These are phyloP conservation scores for Saccharata proteae DNA, from an alignment of 2,329 filamentous ascomycete species.

Conservation along the genomic window DNA sequence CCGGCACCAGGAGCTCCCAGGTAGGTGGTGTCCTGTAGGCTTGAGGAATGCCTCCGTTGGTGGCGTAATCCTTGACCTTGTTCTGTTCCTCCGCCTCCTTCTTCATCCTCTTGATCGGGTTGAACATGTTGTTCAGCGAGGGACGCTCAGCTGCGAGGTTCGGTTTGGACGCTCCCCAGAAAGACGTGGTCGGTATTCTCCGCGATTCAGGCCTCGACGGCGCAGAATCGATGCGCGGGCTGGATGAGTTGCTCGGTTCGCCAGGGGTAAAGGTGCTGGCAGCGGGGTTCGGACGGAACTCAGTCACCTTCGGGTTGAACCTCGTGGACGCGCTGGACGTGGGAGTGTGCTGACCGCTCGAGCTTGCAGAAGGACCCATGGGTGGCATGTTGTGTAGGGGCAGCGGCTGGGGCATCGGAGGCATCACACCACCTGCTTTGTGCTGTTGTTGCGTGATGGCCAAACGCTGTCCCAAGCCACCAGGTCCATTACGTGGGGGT, in stretches of 20 bases:
- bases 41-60: conserved; percentile 72
- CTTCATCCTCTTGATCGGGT: conserved; percentile 57
- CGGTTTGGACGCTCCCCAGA: conserved; percentile 61
- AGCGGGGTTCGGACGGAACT: conserved; percentile 77
- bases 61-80: conserved; percentile 50
- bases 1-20: conserved; percentile 53
- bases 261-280: conserved; percentile 68
- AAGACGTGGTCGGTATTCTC: conserved; percentile 30
- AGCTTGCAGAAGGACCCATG: conserved; percentile 53
- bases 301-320: conserved; percentile 52
- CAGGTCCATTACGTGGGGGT: conserved; percentile 27
- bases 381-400: conserved; percentile 57
- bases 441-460: conserved; percentile 41
- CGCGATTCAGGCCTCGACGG: conserved; percentile 18
- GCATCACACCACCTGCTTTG: conserved; percentile 29
- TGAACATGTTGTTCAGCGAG: conserved; percentile 44
- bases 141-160: conserved; percentile 46
- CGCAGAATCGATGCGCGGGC: conserved; percentile 47
- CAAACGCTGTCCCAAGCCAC: conserved; percentile 38
- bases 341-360: conserved; percentile 37
- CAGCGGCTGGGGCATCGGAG: conserved; percentile 42
- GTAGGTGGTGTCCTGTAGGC: conserved; percentile 76
- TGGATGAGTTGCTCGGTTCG: conserved; percentile 53
- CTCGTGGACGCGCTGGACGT: conserved; percentile 40
- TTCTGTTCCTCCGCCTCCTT: conserved; percentile 45